A percentile compares a stretch with the other conserved stretches of the same genome.
These are phyloP conservation scores for Trametes villosa DNA, from an alignment of 768 basidiomycete species.

Conservation along the genomic window DNA sequence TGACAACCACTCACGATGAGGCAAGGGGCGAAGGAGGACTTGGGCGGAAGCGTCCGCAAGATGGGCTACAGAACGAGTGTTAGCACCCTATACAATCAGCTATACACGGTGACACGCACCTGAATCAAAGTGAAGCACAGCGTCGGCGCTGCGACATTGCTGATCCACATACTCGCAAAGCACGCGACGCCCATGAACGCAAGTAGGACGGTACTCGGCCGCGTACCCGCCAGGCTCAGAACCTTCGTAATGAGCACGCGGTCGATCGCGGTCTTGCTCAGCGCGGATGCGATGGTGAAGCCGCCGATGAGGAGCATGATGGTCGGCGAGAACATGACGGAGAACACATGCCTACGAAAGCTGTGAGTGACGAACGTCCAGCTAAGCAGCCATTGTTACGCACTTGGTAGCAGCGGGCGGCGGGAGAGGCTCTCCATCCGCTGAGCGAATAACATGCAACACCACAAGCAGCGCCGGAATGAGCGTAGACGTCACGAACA, in stretches of 20 bases:
- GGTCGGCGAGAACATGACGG: slow-evolving; percentile 95
- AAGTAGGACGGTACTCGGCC: slow-evolving; percentile 84
- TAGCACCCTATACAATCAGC: no score
- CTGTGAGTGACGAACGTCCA: slow-evolving; percentile 4
- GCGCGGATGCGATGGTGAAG: slow-evolving; percentile 95
- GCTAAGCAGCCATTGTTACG: slow-evolving; percentile 31
- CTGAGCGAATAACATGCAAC: slow-evolving; percentile 74
- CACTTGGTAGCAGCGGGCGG: slow-evolving; percentile 83
- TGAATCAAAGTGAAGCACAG: slow-evolving; percentile 95
- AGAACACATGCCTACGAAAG: slow-evolving; percentile 77
- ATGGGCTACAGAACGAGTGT: slow-evolving; percentile 69
- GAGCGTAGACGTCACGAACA: slow-evolving; percentile 94
- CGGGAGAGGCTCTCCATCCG: slow-evolving; percentile 54
- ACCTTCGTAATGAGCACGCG: slow-evolving; percentile 88
- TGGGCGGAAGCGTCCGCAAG: slow-evolving; percentile 85
- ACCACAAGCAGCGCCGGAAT: slow-evolving; percentile 89
- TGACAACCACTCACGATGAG: slow-evolving; percentile 72
- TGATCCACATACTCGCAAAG: slow-evolving; percentile 99
- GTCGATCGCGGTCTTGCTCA: slow-evolving; percentile 96
- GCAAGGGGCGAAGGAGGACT: slow-evolving; percentile 85
- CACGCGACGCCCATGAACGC: slow-evolving; percentile 96
- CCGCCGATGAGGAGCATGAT: slow-evolving; percentile 99
- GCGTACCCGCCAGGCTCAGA: slow-evolving; percentile 86
- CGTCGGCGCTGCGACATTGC: slow-evolving; percentile 97
- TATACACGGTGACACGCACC: no score